These are phyloP conservation scores for Oryza punctata DNA, from an alignment of 176 grass and related monocot genomes.

Conservation along the genomic window DNA sequence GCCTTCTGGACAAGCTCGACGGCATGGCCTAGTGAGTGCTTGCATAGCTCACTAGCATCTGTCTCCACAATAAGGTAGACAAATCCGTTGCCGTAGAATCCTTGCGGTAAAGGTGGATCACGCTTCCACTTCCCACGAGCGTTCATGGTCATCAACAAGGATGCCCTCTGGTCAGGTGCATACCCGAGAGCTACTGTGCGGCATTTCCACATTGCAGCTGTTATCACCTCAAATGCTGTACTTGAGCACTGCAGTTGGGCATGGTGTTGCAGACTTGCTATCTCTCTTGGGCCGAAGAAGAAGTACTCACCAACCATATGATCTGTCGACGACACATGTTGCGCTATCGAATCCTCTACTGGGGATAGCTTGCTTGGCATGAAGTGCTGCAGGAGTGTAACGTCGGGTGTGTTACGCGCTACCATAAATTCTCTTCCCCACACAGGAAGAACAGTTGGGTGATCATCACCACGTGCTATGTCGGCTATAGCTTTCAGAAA, in stretches of 20 bases:
- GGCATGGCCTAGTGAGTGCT: not conserved
- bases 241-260: not conserved
- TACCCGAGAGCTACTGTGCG: not conserved
- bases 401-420: not conserved
- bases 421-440: not conserved
- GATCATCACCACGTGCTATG: not conserved
- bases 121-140: not conserved
- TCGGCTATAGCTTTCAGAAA: not conserved
- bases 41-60: not conserved
- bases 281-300: not conserved
- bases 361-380: no score
- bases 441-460: not conserved
- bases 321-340: not conserved
- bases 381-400: not conserved
- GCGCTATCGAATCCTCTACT: no score
- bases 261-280: not conserved
- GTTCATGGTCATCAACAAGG: not conserved
- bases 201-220: slow-evolving; percentile 1
- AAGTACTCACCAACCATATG: not conserved
- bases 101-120: not conserved
- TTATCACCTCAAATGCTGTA: not conserved
- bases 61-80: not conserved
- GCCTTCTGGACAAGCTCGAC: not conserved
- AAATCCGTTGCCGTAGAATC: not conserved
- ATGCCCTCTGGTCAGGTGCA: not conserved